Evolutionary conservation across 371 early-diverging fungal genomes (phyloP).

Genomic region (Umbelopsis sp.): DNA sequence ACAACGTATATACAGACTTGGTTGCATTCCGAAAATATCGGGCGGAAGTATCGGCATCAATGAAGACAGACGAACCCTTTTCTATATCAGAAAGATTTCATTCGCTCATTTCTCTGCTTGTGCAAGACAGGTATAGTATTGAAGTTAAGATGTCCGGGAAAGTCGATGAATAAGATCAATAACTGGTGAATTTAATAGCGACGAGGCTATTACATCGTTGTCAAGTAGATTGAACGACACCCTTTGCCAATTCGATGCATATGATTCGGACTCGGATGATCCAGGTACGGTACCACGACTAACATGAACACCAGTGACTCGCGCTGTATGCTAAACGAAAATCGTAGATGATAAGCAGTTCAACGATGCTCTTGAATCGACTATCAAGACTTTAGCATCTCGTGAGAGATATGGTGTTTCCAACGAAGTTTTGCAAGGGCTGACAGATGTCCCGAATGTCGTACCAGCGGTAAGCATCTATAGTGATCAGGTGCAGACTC

Average conservation of each 20-base stretch:
- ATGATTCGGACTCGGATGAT: conserved; percentile 30
- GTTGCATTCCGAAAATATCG: conserved; percentile 35
- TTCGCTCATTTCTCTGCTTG: conserved; percentile 35
- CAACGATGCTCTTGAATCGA: conserved; percentile 32
- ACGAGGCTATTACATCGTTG: conserved; percentile 34
- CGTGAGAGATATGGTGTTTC: conserved; percentile 39
- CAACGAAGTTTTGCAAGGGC: conserved; percentile 15
- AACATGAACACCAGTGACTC: no score
- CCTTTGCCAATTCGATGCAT: conserved; percentile 42
- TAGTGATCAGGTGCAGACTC: no score
- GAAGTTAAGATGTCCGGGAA: no score
- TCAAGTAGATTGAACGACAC: conserved; percentile 38
- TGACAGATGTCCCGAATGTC: conserved; percentile 23
- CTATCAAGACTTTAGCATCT: conserved; percentile 27
- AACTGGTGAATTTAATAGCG: conserved; percentile 24
- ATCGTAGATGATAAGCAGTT: conserved; percentile 33
- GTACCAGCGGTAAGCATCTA: conserved; percentile 26
- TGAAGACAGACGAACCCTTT: conserved; percentile 23
- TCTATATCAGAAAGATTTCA: conserved; percentile 31
- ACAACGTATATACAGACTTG: conserved; percentile 29
- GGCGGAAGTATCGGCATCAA: neutral
- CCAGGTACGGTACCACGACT: conserved; percentile 21
- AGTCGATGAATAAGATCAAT: no score
- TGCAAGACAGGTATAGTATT: conserved; percentile 40
- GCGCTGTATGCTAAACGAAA: neutral